Conservation (phyloP, 1,284 basidiomycete species). For the Sutorius eximius region DNA sequence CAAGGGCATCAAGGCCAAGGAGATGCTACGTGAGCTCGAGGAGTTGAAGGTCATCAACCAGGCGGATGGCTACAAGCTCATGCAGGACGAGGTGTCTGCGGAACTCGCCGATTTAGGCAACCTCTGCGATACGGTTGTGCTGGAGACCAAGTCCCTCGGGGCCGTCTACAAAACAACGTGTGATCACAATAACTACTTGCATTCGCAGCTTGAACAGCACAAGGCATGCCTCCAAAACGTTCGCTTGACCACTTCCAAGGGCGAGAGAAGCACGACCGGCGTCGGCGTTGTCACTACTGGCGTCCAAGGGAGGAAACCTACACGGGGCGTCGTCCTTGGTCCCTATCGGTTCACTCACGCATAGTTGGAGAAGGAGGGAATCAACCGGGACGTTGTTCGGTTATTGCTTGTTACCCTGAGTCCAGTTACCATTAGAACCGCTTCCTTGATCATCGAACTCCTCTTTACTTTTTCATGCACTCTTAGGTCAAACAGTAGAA, state of each 20-base stretch:
- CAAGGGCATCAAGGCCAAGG: slow-evolving; percentile 98
- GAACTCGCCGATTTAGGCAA: slow-evolving; percentile 97
- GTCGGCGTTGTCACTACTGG: slow-evolving; percentile 96
- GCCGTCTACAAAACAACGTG: slow-evolving; percentile 98
- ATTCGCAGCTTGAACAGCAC: slow-evolving; percentile 97
- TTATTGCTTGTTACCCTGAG: neutral
- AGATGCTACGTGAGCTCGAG: slow-evolving; percentile 96
- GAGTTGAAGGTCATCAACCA: slow-evolving; percentile 86
- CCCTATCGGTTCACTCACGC: slow-evolving; percentile 97
- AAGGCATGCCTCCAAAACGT: slow-evolving; percentile 99
- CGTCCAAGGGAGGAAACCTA: slow-evolving; percentile 94
- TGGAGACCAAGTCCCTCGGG: slow-evolving; percentile 91
- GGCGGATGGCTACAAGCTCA: slow-evolving; percentile 83
- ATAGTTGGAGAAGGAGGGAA: slow-evolving; percentile 99
- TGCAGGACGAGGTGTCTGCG: slow-evolving; percentile 95
- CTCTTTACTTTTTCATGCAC: neutral
- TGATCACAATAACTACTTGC: slow-evolving; percentile 98
- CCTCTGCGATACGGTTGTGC: slow-evolving; percentile 90
- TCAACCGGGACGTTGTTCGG: too few species aligned
- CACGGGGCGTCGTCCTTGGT: slow-evolving; percentile 84
- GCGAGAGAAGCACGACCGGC: slow-evolving; percentile 79
- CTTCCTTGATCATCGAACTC: neutral
- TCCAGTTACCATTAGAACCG: neutral
- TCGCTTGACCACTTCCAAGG: slow-evolving; percentile 83
- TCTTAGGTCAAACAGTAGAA: slow-evolving; percentile 20